These are phyloP conservation scores for Cucumis cinereus DNA, from an alignment of 306 rosid species.

Conservation along the genomic window DNA sequence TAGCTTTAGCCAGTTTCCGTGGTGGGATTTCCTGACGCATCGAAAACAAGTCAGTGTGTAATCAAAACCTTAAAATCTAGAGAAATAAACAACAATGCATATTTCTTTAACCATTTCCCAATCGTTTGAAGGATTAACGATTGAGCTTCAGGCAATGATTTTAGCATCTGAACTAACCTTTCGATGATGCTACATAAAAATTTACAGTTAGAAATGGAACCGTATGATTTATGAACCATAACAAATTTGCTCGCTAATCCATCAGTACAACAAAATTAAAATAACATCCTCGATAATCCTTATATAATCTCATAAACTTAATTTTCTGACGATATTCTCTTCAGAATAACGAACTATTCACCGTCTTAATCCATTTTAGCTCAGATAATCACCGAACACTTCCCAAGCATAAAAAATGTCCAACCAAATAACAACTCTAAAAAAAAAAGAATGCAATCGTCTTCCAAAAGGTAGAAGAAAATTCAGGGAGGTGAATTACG, in stretches of 20 bases:
- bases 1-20: slow-evolving; percentile 9
- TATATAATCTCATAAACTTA: not conserved
- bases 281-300: not conserved
- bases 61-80: not conserved
- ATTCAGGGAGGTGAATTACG: not conserved
- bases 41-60: not conserved
- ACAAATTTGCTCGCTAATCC: not conserved
- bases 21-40: slow-evolving; percentile 17
- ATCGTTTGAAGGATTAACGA: not conserved
- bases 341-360: not conserved
- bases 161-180: not conserved
- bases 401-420: not conserved
- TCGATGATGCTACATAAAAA: not conserved
- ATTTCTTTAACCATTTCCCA: not conserved
- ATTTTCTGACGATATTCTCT: not conserved
- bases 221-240: not conserved
- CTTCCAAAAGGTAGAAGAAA: not conserved
- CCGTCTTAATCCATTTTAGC: not conserved
- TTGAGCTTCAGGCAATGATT: not conserved
- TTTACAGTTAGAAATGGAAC: not conserved
- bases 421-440: not conserved
- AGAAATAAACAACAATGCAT: not conserved
- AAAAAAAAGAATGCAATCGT: not conserved
- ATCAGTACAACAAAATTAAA: not conserved
- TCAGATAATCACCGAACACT: not conserved